Percentiles rank a stretch among this genome's conserved stretches.
These are phyloP conservation scores for Trypanosoma cruzi DNA, from an alignment of 208 protist species.

Conservation along the genomic window DNA sequence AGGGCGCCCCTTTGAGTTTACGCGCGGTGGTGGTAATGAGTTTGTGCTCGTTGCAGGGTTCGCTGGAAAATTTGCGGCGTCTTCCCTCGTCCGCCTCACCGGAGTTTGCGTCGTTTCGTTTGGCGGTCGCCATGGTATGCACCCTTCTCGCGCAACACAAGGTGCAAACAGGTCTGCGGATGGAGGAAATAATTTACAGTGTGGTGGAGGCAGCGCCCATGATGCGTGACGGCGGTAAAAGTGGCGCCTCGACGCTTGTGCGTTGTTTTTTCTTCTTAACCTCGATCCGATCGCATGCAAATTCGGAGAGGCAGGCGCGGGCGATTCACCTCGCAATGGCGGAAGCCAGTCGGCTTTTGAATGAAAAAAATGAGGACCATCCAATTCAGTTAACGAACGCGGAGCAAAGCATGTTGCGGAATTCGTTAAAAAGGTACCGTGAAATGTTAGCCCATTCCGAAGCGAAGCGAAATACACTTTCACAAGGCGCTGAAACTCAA, in stretches of 20 bases:
- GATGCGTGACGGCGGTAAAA: not conserved
- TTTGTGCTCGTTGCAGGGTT: conserved; percentile 1
- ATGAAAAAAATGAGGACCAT: not conserved
- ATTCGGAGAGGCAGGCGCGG: not conserved
- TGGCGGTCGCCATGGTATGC: conserved; percentile 5
- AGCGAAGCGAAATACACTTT: no score
- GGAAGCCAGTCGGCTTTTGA: not conserved
- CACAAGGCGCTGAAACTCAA: no score
- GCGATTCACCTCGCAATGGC: conserved; percentile 2
- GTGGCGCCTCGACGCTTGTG: not conserved
- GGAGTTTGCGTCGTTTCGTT: conserved; percentile 14
- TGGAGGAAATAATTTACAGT: conserved; percentile 15
- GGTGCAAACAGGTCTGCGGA: not conserved
- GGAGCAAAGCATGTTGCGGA: conserved; percentile 42
- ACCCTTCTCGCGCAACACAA: conserved; percentile 9
- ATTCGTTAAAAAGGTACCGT: conserved; percentile 13
- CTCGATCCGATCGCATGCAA: not conserved
- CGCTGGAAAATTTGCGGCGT: conserved; percentile 3
- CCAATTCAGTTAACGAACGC: conserved; percentile 21
- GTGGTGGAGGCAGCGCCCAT: not conserved
- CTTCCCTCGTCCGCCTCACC: not conserved
- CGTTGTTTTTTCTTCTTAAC: conserved; percentile 8
- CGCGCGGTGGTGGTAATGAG: conserved; percentile 11
- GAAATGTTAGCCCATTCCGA: not conserved
- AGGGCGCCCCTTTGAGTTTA: conserved; percentile 26